phyloP scores from a whole-genome alignment of 305 asterid genomes.

The Petunia hybrid region DNA sequence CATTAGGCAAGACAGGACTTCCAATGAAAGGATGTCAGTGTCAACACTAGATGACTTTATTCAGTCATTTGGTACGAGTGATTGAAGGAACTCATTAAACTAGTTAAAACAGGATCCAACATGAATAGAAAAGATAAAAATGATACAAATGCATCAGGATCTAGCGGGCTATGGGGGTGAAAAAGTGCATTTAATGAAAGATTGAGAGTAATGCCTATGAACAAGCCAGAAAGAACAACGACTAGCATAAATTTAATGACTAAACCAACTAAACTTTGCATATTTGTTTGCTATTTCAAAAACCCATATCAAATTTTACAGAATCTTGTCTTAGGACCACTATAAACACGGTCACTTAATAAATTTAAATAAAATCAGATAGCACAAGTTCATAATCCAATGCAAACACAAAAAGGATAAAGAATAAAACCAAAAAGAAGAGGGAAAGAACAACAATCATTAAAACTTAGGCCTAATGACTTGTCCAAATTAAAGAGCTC shows the following conservation, averaged over 20 bases:
- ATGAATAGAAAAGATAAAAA: too few species aligned
- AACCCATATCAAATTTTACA: constrained; percentile 17
- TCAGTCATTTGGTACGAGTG: too few species aligned
- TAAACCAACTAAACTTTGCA: background rate
- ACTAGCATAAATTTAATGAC: too few species aligned
- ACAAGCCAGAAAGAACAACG: too few species aligned
- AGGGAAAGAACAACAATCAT: constrained; percentile 3
- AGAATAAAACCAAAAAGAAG: background rate
- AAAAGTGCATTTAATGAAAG: too few species aligned
- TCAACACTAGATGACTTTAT: background rate
- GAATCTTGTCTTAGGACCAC: background rate
- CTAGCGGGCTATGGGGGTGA: too few species aligned
- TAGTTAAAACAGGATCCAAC: too few species aligned
- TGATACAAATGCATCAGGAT: too few species aligned
- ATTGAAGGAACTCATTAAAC: too few species aligned
- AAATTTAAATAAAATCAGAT: constrained; percentile 7
- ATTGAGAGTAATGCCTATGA: too few species aligned
- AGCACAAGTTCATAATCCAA: background rate
- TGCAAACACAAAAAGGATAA: constrained; percentile 7
- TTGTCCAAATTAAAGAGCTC: too few species aligned
- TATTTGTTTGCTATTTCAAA: background rate
- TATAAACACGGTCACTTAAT: constrained; percentile 8
- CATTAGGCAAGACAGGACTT: too few species aligned
- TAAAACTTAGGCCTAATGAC: background rate
- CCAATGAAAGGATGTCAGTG: background rate